Evolutionary conservation across 2,329 filamentous ascomycete genomes (phyloP), one percentile per base, ranked within the genome.

Genomic region (Ceratocystis harringtonii): DNA sequence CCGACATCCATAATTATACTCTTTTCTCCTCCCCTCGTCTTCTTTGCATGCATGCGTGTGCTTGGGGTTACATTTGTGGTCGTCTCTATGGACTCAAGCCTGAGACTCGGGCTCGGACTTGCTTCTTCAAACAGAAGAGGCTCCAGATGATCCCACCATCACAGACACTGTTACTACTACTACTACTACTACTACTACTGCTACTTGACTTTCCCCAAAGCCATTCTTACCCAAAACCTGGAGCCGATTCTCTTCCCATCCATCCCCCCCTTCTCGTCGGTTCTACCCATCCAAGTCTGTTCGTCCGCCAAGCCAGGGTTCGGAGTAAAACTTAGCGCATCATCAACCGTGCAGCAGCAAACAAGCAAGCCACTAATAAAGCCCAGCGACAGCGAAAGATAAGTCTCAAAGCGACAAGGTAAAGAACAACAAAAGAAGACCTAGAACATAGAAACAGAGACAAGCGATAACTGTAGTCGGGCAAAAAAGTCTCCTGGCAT

Each of bases 261-360:
- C 15, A 25, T 25, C 22, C 5, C 45, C 19, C 5, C 45, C 19
- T 50, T 22, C 19, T 25, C 48, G 7, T 5, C 48, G 32, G 8
- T 19, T 50, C 48, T 50, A 19, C 48, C 19, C 4, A 22, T 50
- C 22, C 17, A 10, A 50, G n/a, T 50, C 19, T 52, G 8, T 19
- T 22, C 48, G 28, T 36, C 32, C 55, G 55, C 55, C 28, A 58
- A 58, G 28, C n/a, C 28, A 58, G 32, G 55, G 28, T 32, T 58
- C 55, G 55, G 55, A 36, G 28, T n/a, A 58, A 36, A 32, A 58
- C n/a, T 15, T 58, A 58, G 55, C 28, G 55, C 55, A 58, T n/a
- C 55, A 19, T 36, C 55, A 19, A 36, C 28, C 52, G 52, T 57
- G 52, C 52, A 30, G 52, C 28, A 19, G 19, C 22, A 52, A 52